Evolutionary conservation across 2,329 filamentous ascomycete genomes (phyloP).

Genomic region (Aspergillus tamarii): DNA sequence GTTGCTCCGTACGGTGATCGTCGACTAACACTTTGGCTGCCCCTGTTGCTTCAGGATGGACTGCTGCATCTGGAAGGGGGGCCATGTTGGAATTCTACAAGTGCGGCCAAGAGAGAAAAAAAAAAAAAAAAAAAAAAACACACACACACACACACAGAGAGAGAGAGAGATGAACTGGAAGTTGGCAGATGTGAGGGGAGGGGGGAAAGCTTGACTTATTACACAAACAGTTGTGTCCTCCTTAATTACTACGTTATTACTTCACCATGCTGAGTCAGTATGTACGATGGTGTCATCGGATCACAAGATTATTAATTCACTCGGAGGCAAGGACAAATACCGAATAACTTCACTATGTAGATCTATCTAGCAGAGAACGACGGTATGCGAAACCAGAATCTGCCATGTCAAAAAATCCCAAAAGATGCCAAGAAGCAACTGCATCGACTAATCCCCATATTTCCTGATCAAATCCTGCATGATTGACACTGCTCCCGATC

Average conservation of each 20-base stretch:
- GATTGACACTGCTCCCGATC: constrained; percentile 73
- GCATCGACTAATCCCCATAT: constrained; percentile 56
- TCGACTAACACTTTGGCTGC: constrained; percentile 43
- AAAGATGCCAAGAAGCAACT: neutral
- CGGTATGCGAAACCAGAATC: neutral
- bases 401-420: neutral
- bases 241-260: neutral
- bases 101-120: neutral
- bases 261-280: neutral
- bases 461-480: constrained; percentile 75
- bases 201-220: neutral
- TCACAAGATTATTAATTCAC: neutral
- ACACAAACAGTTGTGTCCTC: neutral
- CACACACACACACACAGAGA: no score
- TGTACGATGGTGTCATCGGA: constrained; percentile 13
- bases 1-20: constrained; percentile 37
- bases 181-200: neutral
- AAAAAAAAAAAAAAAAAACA: no score
- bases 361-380: neutral
- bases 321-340: neutral
- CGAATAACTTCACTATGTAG: no score
- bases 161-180: neutral
- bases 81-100: constrained; percentile 23
- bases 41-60: constrained; percentile 51
- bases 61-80: constrained; percentile 44